These are phyloP conservation scores for Trichoderma atrobrunneum DNA, from an alignment of 2,329 filamentous ascomycete species.

Conservation along the genomic window DNA sequence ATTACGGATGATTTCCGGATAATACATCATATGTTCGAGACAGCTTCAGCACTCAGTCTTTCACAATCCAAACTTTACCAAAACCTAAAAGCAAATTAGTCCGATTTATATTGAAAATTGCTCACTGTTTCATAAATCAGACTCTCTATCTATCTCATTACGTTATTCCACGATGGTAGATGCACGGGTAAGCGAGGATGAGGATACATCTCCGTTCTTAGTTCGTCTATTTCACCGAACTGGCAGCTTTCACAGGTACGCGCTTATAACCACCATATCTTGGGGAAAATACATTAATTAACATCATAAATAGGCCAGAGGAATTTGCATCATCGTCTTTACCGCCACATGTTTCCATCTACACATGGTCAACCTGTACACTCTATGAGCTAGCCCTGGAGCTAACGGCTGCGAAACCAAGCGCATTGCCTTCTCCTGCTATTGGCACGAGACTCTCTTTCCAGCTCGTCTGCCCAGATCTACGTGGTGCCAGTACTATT, in stretches of 20 bases:
- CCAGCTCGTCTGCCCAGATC: constrained; percentile 80
- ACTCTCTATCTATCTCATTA: no score
- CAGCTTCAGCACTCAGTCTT: neutral
- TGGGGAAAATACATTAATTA: neutral
- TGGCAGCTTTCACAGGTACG: constrained; percentile 66
- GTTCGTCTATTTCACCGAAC: constrained; percentile 81
- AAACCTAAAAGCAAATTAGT: neutral
- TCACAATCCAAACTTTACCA: neutral
- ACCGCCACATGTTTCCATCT: constrained; percentile 70
- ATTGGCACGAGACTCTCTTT: constrained; percentile 85
- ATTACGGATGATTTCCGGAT: constrained; percentile 31
- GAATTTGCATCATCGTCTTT: constrained; percentile 63
- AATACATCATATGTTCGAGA: constrained; percentile 17
- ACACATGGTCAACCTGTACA: constrained; percentile 82
- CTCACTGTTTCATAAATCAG: neutral
- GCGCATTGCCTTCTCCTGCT: constrained; percentile 67
- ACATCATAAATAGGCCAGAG: constrained; percentile 53
- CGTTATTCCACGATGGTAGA: neutral
- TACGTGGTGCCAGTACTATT: constrained; percentile 38
- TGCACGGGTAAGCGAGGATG: constrained; percentile 42
- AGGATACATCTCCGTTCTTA: constrained; percentile 76
- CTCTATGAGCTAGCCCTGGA: constrained; percentile 78
- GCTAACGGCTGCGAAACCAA: constrained; percentile 63
- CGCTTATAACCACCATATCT: neutral
- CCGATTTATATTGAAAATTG: neutral